These are phyloP conservation scores for Phytophthora parvispora DNA, from an alignment of 352 stramenopile species.

Conservation along the genomic window DNA sequence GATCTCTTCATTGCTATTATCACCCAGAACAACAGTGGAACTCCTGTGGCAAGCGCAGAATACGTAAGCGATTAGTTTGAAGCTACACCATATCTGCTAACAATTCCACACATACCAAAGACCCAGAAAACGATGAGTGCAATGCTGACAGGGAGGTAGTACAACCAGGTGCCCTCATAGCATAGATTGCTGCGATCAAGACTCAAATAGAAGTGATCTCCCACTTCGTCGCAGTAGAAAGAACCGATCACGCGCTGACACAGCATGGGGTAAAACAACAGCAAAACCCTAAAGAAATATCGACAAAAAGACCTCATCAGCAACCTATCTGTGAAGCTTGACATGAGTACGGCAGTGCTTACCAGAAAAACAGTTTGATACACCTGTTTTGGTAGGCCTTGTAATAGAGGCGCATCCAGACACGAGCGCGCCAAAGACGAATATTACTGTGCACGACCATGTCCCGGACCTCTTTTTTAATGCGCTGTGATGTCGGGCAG, in stretches of 20 bases:
- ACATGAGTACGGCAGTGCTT: not conserved
- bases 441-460: slow-evolving; percentile 84
- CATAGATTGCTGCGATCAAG: slow-evolving; percentile 70
- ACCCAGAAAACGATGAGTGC: slow-evolving; percentile 68
- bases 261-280: slow-evolving; percentile 82
- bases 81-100: no score
- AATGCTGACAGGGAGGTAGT: slow-evolving; percentile 63
- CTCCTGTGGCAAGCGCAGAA: slow-evolving; percentile 37
- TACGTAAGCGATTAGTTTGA: not conserved
- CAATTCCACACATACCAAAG: slow-evolving; percentile 38
- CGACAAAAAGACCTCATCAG: no score
- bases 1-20: slow-evolving; percentile 69
- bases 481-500: slow-evolving; percentile 66
- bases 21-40: slow-evolving; percentile 77
- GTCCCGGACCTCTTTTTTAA: slow-evolving; percentile 56
- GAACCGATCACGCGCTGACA: slow-evolving; percentile 71
- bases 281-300: slow-evolving; percentile 53
- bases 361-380: slow-evolving; percentile 84
- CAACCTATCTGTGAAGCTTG: not conserved
- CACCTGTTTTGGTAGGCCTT: slow-evolving; percentile 82
- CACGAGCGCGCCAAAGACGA: slow-evolving; percentile 70
- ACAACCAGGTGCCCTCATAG: slow-evolving; percentile 66
- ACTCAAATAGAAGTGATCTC: slow-evolving; percentile 66
- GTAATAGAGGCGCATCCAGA: slow-evolving; percentile 81
- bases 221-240: slow-evolving; percentile 86